Percentiles rank a stretch among this genome's conserved stretches.
Evolutionary conservation across 2,329 filamentous ascomycete species (phyloP).

Genomic region (Conoideocrella luteorostrata): DNA sequence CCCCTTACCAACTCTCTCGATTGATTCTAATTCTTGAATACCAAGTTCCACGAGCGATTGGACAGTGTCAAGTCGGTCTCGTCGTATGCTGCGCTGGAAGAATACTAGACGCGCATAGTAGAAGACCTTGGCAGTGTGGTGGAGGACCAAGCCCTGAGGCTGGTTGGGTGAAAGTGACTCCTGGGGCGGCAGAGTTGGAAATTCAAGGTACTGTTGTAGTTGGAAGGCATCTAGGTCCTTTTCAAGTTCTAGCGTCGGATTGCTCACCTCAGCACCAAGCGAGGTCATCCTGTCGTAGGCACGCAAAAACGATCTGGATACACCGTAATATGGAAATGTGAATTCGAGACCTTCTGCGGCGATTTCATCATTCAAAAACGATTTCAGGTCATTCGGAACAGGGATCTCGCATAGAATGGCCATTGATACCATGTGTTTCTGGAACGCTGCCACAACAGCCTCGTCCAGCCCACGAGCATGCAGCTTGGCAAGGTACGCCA

Average conservation of each 20-base stretch:
- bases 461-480: conserved; percentile 10
- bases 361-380: conserved; percentile 9
- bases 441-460: conserved; percentile 12
- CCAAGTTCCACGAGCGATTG: conserved; percentile 26
- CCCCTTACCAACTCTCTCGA: conserved; percentile 21
- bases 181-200: conserved; percentile 12
- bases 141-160: conserved; percentile 18
- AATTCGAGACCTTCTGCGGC: conserved; percentile 11
- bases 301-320: conserved; percentile 13
- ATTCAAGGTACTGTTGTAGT: conserved; percentile 22
- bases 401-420: conserved; percentile 16
- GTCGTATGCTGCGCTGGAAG: conserved; percentile 26
- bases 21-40: conserved; percentile 23
- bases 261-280: conserved; percentile 8
- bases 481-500: conserved; percentile 16
- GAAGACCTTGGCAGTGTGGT: conserved; percentile 21
- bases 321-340: conserved; percentile 18
- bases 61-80: conserved; percentile 15
- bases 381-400: conserved; percentile 13
- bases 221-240: conserved; percentile 23
- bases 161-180: conserved; percentile 9
- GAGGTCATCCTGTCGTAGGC: conserved; percentile 16
- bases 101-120: conserved; percentile 29
- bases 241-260: conserved; percentile 1
- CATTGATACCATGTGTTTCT: conserved; percentile 18